A percentile compares a stretch with the other conserved stretches of the same genome.
Evolutionary conservation across 805 yeast genomes (phyloP).

Genomic region (Cyberlindnera bimundalis): DNA sequence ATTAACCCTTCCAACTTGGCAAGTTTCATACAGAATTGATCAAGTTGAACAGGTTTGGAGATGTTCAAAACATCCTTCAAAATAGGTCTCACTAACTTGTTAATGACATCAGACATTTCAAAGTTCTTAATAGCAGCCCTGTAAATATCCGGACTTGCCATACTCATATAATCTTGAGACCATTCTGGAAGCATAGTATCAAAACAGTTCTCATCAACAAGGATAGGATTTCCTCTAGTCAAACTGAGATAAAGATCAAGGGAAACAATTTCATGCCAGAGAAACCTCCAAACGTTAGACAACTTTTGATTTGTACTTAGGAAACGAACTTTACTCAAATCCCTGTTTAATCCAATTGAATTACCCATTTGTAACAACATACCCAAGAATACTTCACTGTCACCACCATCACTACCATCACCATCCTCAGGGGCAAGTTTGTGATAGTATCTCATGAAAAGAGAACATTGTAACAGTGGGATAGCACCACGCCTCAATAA

Average conservation of each 20-base stretch:
- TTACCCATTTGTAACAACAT: conserved; percentile 53
- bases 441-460: conserved; percentile 49
- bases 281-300: conserved; percentile 52
- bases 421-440: conserved; percentile 54
- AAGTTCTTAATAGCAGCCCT: conserved; percentile 35
- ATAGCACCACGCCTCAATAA: conserved; percentile 46
- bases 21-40: conserved; percentile 34
- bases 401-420: conserved; percentile 52
- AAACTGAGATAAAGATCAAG: conserved; percentile 44
- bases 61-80: conserved; percentile 40
- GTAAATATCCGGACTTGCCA: conserved; percentile 39
- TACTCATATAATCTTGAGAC: conserved; percentile 33
- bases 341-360: conserved; percentile 56
- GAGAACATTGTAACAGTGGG: conserved; percentile 50
- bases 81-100: conserved; percentile 32
- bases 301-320: conserved; percentile 23
- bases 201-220: conserved; percentile 37
- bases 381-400: conserved; percentile 45
- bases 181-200: conserved; percentile 51
- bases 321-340: conserved; percentile 39
- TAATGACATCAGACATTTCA: conserved; percentile 30
- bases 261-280: conserved; percentile 51
- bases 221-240: conserved; percentile 45
- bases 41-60: conserved; percentile 35
- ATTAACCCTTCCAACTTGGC: conserved; percentile 37